phyloP scores from a whole-genome alignment of 2,329 filamentous ascomycete species.

The Aspergillus sclerotialis region DNA sequence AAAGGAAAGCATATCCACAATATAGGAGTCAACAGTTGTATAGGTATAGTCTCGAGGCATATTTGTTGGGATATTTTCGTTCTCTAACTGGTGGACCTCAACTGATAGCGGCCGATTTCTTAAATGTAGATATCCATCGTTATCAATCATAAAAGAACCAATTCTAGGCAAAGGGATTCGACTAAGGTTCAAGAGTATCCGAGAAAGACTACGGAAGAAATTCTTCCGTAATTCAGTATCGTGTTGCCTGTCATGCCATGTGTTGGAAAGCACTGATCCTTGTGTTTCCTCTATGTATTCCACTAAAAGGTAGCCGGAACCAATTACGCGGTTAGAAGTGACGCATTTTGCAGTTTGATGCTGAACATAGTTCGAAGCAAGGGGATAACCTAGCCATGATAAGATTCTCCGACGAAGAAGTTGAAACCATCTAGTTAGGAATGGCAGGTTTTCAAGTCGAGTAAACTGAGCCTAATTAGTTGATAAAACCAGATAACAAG shows the following conservation, averaged over 20 bases:
- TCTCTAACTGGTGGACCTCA: too few relatives aligned
- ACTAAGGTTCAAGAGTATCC: constrained; percentile 11
- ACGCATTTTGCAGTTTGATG: too few relatives aligned
- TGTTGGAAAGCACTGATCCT: constrained; percentile 17
- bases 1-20: too few relatives aligned
- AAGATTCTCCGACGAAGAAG: constrained; percentile 4
- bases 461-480: constrained; percentile 4
- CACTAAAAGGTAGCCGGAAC: constrained; percentile 12
- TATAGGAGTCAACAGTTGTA: too few relatives aligned
- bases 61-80: too few relatives aligned
- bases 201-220: constrained; percentile 16
- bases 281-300: constrained; percentile 12
- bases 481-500: too few relatives aligned
- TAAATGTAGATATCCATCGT: constrained; percentile 14
- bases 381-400: constrained; percentile 3
- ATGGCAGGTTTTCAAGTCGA: constrained; percentile 4
- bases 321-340: not conserved
- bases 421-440: constrained; percentile 4
- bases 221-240: constrained; percentile 11
- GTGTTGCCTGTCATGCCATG: constrained; percentile 11
- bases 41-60: too few relatives aligned
- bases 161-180: constrained; percentile 23
- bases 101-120: constrained; percentile 11
- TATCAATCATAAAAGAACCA: constrained; percentile 26
- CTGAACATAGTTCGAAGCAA: constrained; percentile 3